Base-by-base conservation (phyloP, 2,329 filamentous ascomycete species). In the Pseudocercospora cruenta region DNA sequence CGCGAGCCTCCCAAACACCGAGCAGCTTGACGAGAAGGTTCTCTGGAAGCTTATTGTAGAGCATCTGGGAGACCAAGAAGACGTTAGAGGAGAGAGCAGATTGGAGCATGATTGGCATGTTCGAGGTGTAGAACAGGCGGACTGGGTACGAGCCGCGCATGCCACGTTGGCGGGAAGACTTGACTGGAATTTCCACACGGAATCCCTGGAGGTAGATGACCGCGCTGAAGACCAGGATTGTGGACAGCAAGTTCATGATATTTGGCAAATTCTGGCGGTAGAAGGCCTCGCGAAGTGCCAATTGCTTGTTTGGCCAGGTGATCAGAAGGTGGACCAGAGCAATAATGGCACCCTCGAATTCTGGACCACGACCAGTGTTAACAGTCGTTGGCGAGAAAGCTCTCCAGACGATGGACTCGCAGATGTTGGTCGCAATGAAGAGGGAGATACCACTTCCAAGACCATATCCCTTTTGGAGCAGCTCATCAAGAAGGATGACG, bases 91-190 rank as follows among this genome's bases (percentile, higher is more conserved):
- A 97, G 74, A 99, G 89, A 74, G 95, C 95, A 57, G 94, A 98
- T 86, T 99, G 96, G 81, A 99, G 88, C 95, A 99, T 99, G 84
- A 99, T 99, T 79, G 95, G 95, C 96, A 99, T 99, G 91, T 99
- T 99, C 81, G 94, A 97, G 79, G 95, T 99, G 86, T 99, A 99
- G 89, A 99, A 99, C 67, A 99, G 92, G 78, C 96, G 94, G 81
- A 99, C 89, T 77, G 95, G 95, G 88, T 98, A 99, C 47, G 94
- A 96, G 78, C 94, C 96, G 77, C 95, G 94, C 80, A 96, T 95
- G 82, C 95, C 95, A 87, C 95, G 94, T 88, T 99, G 95, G 84
- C 95, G 94, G 76, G 93, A 94, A 67, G 94, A 97, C 90, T 99
- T 99, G 87, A 99, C 95, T 70, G 96, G 96, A 79, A 99, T 99